A percentile compares a stretch with the other conserved stretches of the same genome.
Evolutionary conservation across 176 grass and related monocot species (phyloP).

Genomic region (Guadua angustifolia): DNA sequence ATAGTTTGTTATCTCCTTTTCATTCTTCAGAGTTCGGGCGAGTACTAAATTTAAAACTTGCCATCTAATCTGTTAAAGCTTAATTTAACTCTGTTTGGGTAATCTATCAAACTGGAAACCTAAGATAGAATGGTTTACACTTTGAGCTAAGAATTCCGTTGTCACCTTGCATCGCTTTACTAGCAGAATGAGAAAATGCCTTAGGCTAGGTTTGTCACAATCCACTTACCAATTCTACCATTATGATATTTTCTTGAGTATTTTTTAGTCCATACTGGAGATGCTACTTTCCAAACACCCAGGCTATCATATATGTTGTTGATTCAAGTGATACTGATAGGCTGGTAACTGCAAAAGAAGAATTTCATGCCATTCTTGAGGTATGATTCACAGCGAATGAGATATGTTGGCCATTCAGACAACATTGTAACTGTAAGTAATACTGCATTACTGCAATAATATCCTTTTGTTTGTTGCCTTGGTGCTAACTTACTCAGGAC

Average conservation of each 20-base stretch:
- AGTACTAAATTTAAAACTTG: background rate
- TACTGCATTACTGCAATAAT: too few relatives aligned
- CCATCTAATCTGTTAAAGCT: conserved; percentile 6
- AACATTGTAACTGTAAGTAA: too few relatives aligned
- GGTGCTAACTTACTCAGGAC: too few relatives aligned
- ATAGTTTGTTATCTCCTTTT: background rate
- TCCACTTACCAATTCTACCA: background rate
- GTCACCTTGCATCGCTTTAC: background rate
- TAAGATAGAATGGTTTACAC: conserved; percentile 8
- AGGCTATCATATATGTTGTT: conserved; percentile 99
- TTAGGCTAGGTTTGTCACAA: conserved; percentile 19
- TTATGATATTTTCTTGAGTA: conserved; percentile 29
- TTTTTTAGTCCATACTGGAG: conserved; percentile 89
- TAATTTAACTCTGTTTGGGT: background rate
- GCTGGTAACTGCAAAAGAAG: conserved; percentile 93
- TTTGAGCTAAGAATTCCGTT: conserved; percentile 6
- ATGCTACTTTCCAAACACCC: conserved; percentile 99
- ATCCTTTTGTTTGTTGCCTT: too few relatives aligned
- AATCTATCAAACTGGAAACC: conserved; percentile 28
- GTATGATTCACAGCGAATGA: conserved; percentile 40
- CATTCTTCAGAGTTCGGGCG: background rate
- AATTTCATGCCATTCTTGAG: conserved; percentile 98
- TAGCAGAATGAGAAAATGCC: conserved; percentile 8
- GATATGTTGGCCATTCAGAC: background rate
- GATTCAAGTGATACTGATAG: conserved; percentile 99